Percentiles rank a stretch among this genome's conserved stretches.
phyloP scores from a whole-genome alignment of 345 rosid genomes.

The Brassica cretica region DNA sequence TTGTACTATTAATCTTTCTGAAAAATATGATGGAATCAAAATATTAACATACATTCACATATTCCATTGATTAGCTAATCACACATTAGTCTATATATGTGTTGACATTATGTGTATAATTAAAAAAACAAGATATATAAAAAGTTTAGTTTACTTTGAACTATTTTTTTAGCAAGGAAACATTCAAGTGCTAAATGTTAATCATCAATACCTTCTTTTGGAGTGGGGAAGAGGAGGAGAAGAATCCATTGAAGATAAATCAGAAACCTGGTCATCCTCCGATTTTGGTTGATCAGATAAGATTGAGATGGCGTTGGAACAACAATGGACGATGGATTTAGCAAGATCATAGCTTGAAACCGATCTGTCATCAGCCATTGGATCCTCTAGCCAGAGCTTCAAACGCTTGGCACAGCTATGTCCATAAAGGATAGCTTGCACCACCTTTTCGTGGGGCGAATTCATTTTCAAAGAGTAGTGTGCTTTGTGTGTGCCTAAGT shows the following conservation, averaged over 20 bases:
- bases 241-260: slow-evolving; percentile 17
- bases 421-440: slow-evolving; percentile 33
- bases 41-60: background rate
- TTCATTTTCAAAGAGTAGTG: slow-evolving; percentile 20
- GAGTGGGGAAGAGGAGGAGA: slow-evolving; percentile 15
- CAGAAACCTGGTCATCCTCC: slow-evolving; percentile 5
- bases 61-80: background rate
- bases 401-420: slow-evolving; percentile 32
- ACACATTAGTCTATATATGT: background rate
- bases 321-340: slow-evolving; percentile 22
- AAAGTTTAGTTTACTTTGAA: background rate
- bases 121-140: background rate
- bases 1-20: slow-evolving; percentile 23
- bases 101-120: background rate
- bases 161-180: background rate
- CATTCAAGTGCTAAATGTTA: background rate
- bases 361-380: slow-evolving; percentile 15
- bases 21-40: background rate
- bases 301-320: slow-evolving; percentile 23
- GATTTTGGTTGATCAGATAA: slow-evolving; percentile 15
- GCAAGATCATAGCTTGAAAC: slow-evolving; percentile 32
- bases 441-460: slow-evolving; percentile 10
- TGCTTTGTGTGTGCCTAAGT: background rate
- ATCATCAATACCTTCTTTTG: slow-evolving; percentile 34
- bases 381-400: slow-evolving; percentile 26